phyloP scores from a whole-genome alignment of 768 basidiomycete genomes.

The Mycena olivaceomarginata region DNA sequence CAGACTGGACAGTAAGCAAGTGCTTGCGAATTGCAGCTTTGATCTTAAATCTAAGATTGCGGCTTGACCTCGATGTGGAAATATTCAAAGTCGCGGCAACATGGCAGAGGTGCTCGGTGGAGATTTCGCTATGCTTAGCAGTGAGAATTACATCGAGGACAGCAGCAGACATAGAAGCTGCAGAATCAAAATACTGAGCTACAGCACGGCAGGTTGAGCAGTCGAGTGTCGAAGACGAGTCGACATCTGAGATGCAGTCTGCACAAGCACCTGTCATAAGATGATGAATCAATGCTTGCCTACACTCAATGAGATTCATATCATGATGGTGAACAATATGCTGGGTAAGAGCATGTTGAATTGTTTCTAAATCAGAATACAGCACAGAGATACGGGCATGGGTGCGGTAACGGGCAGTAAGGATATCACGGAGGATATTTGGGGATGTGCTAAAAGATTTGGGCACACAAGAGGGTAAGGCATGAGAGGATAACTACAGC shows the following conservation, averaged over 20 bases:
- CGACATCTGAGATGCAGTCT: neutral
- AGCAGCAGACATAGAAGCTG: too few relatives aligned
- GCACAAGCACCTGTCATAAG: neutral
- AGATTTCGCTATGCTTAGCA: too few relatives aligned
- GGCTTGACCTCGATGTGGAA: neutral
- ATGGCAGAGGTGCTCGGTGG: too few relatives aligned
- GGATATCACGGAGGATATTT: neutral
- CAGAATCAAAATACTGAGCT: too few relatives aligned
- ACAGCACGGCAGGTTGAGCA: too few relatives aligned
- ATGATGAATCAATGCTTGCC: neutral
- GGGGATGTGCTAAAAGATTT: neutral
- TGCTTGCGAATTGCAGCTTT: neutral
- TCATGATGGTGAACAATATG: neutral
- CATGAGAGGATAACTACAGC: neutral
- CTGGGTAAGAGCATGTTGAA: neutral
- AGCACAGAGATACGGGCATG: neutral
- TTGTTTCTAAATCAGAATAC: neutral
- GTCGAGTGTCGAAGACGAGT: neutral
- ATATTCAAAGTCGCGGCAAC: neutral
- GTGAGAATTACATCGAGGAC: too few relatives aligned
- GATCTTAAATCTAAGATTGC: neutral
- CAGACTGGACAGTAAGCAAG: neutral
- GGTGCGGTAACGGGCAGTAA: neutral
- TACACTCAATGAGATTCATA: neutral
- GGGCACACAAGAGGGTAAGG: neutral